Conservation (phyloP, 345 rosid species). For the Populus tremula region DNA sequence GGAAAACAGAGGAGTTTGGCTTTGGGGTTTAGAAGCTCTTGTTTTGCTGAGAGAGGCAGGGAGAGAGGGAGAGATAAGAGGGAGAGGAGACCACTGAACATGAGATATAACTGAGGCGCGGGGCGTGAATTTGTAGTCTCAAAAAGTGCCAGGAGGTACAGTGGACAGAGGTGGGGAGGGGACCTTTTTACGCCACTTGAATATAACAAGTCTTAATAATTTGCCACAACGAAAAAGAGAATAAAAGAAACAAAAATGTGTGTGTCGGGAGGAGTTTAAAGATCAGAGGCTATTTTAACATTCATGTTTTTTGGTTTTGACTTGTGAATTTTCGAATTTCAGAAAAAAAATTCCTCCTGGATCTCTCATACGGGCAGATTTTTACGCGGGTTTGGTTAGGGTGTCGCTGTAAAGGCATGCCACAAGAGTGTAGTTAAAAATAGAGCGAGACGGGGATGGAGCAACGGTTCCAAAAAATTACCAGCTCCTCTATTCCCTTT, state of each 20-base stretch:
- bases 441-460: constrained; percentile 13
- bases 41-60: background rate
- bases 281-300: background rate
- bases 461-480: constrained; percentile 23
- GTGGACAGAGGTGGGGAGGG: constrained; percentile 8
- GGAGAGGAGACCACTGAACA: constrained; percentile 16
- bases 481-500: constrained; percentile 20
- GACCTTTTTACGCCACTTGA: constrained; percentile 40
- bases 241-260: constrained; percentile 2
- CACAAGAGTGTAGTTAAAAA: constrained; percentile 15
- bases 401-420: constrained; percentile 11
- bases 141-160: constrained; percentile 26
- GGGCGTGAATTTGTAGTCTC: constrained; percentile 53
- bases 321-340: constrained; percentile 1
- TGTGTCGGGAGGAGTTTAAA: background rate
- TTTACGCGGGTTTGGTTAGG: background rate
- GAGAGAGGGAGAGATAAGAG: background rate
- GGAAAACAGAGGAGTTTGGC: constrained; percentile 17
- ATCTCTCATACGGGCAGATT: constrained; percentile 5
- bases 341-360: background rate
- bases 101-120: constrained; percentile 25
- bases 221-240: constrained; percentile 33
- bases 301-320: background rate
- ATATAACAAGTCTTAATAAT: constrained; percentile 26
- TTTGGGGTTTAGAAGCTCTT: background rate